Conservation (phyloP, 805 yeast genomes). For the Starmerella powellii region DNA sequence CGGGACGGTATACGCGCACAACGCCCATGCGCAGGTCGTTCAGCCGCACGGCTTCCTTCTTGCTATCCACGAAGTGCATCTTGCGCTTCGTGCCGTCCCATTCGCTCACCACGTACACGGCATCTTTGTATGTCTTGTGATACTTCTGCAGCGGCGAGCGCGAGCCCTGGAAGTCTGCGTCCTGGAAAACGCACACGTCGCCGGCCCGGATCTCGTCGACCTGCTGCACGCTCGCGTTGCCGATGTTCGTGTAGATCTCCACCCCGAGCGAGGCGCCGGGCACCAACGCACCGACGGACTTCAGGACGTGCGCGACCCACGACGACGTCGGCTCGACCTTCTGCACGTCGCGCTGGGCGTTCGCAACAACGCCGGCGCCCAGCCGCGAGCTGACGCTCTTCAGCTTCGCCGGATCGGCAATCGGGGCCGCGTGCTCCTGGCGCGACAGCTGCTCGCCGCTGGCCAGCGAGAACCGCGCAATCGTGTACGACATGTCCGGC, state of each 20-base stretch:
- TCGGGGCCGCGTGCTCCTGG: conserved; percentile 33
- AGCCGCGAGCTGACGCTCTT: conserved; percentile 38
- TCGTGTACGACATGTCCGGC: conserved; percentile 58
- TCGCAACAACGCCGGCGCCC: conserved; percentile 41
- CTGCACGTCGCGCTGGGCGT: conserved; percentile 23
- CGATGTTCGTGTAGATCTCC: conserved; percentile 47
- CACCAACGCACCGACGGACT: background rate
- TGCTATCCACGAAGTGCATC: conserved; percentile 29
- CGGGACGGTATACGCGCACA: conserved; percentile 65
- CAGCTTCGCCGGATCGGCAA: conserved; percentile 37
- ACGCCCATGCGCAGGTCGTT: conserved; percentile 68
- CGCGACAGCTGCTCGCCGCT: conserved; percentile 6
- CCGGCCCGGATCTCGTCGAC: conserved; percentile 65
- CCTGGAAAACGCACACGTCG: conserved; percentile 65
- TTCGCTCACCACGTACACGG: conserved; percentile 48
- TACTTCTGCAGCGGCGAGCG: conserved; percentile 44
- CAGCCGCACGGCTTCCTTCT: conserved; percentile 55
- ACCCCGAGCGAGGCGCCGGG: conserved; percentile 39
- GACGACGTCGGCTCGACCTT: background rate
- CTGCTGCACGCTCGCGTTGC: conserved; percentile 40
- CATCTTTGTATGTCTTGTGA: conserved; percentile 48
- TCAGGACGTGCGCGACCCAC: background rate
- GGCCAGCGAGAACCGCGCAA: conserved; percentile 48
- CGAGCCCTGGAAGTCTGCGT: conserved; percentile 62
- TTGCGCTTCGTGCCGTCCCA: conserved; percentile 57